phyloP scores from a whole-genome alignment of 1,284 basidiomycete genomes.

The Austroboletus novae-zelandiae region DNA sequence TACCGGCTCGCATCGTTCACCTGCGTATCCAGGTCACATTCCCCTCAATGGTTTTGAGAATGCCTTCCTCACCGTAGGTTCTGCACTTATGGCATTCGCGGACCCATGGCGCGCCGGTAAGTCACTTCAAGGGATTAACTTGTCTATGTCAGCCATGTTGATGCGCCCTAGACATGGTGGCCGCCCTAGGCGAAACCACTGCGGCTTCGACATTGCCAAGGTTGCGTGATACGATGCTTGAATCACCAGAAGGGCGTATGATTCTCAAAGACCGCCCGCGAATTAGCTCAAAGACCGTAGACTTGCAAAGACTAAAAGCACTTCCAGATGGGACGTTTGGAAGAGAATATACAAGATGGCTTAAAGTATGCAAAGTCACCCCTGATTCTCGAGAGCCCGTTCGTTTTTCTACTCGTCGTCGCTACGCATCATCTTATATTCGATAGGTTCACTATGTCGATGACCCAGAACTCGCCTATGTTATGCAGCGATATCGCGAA shows the following conservation, averaged over 20 bases:
- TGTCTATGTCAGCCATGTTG: conserved; percentile 44
- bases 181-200: conserved; percentile 90
- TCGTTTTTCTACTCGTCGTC: conserved; percentile 28
- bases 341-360: conserved; percentile 87
- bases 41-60: conserved; percentile 81
- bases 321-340: conserved; percentile 86
- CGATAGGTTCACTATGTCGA: conserved; percentile 88
- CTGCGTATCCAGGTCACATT: conserved; percentile 76
- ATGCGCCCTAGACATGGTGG: conserved; percentile 77
- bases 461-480: conserved; percentile 85
- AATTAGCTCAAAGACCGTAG: conserved; percentile 76
- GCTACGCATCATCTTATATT: conserved; percentile 33
- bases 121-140: conserved; percentile 40
- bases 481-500: not conserved
- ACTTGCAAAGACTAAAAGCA: conserved; percentile 69
- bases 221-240: conserved; percentile 79
- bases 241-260: conserved; percentile 75
- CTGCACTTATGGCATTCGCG: conserved; percentile 79
- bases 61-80: conserved; percentile 83
- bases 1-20: conserved; percentile 25
- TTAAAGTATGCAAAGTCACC: conserved; percentile 86
- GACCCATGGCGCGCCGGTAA: conserved; percentile 85
- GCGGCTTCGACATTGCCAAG: conserved; percentile 79
- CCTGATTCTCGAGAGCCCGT: conserved; percentile 94
- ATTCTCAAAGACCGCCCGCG: conserved; percentile 84